Evolutionary conservation across 2,329 filamentous ascomycete species (phyloP), one percentile per base, ranked within the genome.

Genomic region (Coniella vitis): DNA sequence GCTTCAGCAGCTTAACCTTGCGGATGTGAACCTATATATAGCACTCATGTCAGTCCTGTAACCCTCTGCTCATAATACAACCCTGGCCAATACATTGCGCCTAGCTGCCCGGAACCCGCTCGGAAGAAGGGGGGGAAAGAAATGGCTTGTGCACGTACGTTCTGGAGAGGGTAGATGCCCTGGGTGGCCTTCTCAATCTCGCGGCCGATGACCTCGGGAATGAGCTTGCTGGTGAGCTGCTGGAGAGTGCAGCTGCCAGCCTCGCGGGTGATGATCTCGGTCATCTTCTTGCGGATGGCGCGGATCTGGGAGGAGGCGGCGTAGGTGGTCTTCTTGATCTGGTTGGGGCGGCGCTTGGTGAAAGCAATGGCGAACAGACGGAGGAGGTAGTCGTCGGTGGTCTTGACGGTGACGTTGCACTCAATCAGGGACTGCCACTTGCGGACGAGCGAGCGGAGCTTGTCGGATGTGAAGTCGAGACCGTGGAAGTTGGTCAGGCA

Each of bases 271-370:
- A 98, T 97, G 75, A 98, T 97, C 76, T 98, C 93, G 59, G 83
- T 87, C 93, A 98, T 98, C 89, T 98, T 97, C 83, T 90, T 93
- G 75, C 93, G 87, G 74, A 98, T 98, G 63, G 87, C 85, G 61
- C 91, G 87, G 74, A 97, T 97, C 78, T 98, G 93, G 59, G 93
- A 97, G 59, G 89, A 90, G 60, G 86, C 86, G 63, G 93, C 93
- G 70, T 98, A 98, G 70, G 93, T 98, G 66, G 93, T 98, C 87
- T 97, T 98, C 87, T 95, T 95, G 81, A 98, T 91, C 83, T 98
- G 93, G 82, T 97, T 98, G 65, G 89, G 90, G 69, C 93, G 86
- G 74, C 90, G 83, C 87, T 97, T 97, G 75, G 93, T 98, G 83
- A 98, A 98, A 64, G 88, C 93, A 64, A 98, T 98, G 72, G 89